phyloP scores from a whole-genome alignment of 768 basidiomycete genomes.

The Ephemerocybe angulata region DNA sequence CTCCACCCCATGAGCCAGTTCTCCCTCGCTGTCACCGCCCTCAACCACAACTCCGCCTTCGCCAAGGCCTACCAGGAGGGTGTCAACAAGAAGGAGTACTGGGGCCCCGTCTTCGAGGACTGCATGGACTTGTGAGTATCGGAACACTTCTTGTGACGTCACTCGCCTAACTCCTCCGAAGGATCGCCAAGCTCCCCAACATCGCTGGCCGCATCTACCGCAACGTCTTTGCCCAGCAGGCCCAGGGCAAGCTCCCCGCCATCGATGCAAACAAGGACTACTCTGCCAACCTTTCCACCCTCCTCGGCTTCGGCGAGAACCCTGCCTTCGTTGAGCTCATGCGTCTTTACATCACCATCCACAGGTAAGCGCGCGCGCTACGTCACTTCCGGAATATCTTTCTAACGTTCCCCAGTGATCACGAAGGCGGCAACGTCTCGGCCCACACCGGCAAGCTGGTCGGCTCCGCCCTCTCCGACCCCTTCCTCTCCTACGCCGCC shows the following conservation, averaged over 20 bases:
- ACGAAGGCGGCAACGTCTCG: slow-evolving; percentile 98
- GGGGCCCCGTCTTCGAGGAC: slow-evolving; percentile 91
- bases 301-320: slow-evolving; percentile 90
- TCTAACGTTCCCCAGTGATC: slow-evolving; percentile 54
- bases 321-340: slow-evolving; percentile 88
- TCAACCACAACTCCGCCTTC: slow-evolving; percentile 95
- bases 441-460: slow-evolving; percentile 92
- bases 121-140: slow-evolving; percentile 72
- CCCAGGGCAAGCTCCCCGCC: slow-evolving; percentile 80
- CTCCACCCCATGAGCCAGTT: slow-evolving; percentile 99
- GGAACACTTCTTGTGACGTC: neutral
- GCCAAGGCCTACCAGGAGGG: slow-evolving; percentile 93
- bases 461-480: slow-evolving; percentile 94
- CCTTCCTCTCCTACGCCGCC: slow-evolving; percentile 92
- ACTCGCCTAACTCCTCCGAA: slow-evolving; percentile 24
- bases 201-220: slow-evolving; percentile 92
- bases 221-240: slow-evolving; percentile 82
- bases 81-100: slow-evolving; percentile 93
- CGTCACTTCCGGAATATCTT: neutral
- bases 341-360: slow-evolving; percentile 94
- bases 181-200: slow-evolving; percentile 95
- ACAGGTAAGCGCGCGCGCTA: slow-evolving; percentile 49
- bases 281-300: slow-evolving; percentile 81
- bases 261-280: slow-evolving; percentile 86
- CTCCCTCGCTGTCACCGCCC: slow-evolving; percentile 90